phyloP scores from a whole-genome alignment of 257 asterid genomes.

The Fraxinus anomala region DNA sequence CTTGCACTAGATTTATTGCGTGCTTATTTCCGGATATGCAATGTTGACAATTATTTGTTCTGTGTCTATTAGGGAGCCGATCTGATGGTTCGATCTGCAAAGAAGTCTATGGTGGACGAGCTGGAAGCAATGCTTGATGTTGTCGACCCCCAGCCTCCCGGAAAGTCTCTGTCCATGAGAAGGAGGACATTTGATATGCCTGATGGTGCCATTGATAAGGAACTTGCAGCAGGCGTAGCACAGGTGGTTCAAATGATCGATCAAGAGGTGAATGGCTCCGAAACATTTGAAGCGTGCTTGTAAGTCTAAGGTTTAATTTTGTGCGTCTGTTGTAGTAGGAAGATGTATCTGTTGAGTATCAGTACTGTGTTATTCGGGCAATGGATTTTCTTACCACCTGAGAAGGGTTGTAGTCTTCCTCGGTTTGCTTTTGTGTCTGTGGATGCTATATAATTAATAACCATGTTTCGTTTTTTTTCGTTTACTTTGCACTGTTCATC shows the following conservation, averaged over 20 bases:
- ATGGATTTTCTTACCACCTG: background rate
- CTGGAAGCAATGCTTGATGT: conserved; percentile 95
- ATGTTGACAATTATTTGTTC: background rate
- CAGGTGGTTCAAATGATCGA: conserved; percentile 85
- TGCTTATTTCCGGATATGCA: background rate
- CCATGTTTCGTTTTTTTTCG: background rate
- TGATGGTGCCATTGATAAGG: conserved; percentile 63
- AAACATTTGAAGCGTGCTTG: conserved; percentile 47
- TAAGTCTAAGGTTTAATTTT: background rate
- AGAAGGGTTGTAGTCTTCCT: background rate
- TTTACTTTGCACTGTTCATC: background rate
- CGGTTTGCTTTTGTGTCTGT: background rate
- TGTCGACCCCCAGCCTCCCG: conserved; percentile 80
- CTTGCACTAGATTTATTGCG: background rate
- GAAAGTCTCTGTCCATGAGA: conserved; percentile 53
- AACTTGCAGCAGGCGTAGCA: conserved; percentile 88
- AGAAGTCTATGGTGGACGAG: conserved; percentile 79
- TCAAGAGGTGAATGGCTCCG: conserved; percentile 51
- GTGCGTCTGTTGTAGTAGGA: background rate
- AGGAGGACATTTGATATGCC: conserved; percentile 92
- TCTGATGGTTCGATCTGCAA: conserved; percentile 71
- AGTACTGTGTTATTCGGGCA: background rate
- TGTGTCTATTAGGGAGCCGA: conserved; percentile 66
- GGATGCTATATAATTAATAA: background rate
- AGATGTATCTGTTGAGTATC: background rate